Percentiles rank a stretch among this genome's conserved stretches.
These are phyloP conservation scores for Candida succiphila DNA, from an alignment of 805 yeast genomes.

Conservation along the genomic window DNA sequence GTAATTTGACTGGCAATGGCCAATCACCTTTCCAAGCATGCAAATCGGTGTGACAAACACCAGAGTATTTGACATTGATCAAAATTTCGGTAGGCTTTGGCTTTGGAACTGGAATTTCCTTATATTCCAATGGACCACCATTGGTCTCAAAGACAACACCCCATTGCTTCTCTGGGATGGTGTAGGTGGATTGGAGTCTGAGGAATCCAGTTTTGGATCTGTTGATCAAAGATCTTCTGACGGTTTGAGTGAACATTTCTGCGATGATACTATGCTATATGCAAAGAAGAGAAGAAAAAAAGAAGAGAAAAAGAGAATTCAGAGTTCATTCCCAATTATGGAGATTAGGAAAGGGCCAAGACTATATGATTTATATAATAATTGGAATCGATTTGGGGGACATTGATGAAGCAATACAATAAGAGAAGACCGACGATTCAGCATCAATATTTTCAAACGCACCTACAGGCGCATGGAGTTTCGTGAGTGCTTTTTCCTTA, in stretches of 20 bases:
- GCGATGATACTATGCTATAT: background rate
- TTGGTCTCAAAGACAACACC: slow-evolving; percentile 61
- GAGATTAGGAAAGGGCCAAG: background rate
- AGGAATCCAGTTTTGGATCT: slow-evolving; percentile 11
- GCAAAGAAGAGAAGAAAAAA: background rate
- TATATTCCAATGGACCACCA: slow-evolving; percentile 55
- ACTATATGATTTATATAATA: background rate
- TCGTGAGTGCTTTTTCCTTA: too few relatives aligned
- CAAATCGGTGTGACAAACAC: slow-evolving; percentile 68
- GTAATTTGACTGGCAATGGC: slow-evolving; percentile 50
- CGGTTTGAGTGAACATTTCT: slow-evolving; percentile 11
- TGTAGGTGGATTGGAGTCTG: slow-evolving; percentile 17
- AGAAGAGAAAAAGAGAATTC: background rate
- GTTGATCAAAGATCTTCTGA: slow-evolving; percentile 8
- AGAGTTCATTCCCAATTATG: too few relatives aligned
- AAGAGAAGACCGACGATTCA: background rate
- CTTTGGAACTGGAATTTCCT: slow-evolving; percentile 62
- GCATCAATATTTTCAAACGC: background rate
- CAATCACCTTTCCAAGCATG: slow-evolving; percentile 71
- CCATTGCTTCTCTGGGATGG: slow-evolving; percentile 55
- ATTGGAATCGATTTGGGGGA: background rate
- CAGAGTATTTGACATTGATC: slow-evolving; percentile 61
- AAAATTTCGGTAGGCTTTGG: slow-evolving; percentile 58
- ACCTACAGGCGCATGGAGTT: background rate
- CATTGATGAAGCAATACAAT: background rate